A percentile compares a stretch with the other conserved stretches of the same genome.
Conservation (phyloP, 768 basidiomycete species). For the Hygrocybe punicea region DNA sequence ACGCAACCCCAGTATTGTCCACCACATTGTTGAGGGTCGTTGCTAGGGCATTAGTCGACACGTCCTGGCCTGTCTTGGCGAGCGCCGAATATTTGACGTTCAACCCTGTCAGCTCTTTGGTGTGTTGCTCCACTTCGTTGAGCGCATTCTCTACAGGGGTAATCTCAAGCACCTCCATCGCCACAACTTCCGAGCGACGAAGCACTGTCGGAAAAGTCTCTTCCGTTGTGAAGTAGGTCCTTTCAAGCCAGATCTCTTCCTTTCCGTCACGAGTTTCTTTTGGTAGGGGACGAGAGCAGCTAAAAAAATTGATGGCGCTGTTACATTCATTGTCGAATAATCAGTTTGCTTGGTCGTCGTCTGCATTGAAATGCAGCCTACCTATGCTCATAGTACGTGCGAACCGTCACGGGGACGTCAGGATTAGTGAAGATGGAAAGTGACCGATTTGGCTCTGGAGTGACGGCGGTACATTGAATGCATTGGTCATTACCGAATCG, state of each 20-base stretch:
- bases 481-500: slow-evolving; percentile 76
- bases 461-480: slow-evolving; percentile 84
- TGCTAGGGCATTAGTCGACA: slow-evolving; percentile 76
- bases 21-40: slow-evolving; percentile 87
- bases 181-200: slow-evolving; percentile 81
- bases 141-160: slow-evolving; percentile 85
- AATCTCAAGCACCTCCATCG: slow-evolving; percentile 66
- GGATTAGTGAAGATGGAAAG: slow-evolving; percentile 80
- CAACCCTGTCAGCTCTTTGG: slow-evolving; percentile 68
- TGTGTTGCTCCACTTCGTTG: slow-evolving; percentile 74
- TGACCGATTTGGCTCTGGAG: slow-evolving; percentile 77
- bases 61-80: slow-evolving; percentile 67
- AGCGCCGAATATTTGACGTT: slow-evolving; percentile 72
- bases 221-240: slow-evolving; percentile 82
- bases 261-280: slow-evolving; percentile 60
- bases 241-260: slow-evolving; percentile 84
- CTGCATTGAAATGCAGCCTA: slow-evolving; percentile 19
- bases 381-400: slow-evolving; percentile 88
- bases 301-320: slow-evolving; percentile 83
- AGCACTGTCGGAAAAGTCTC: slow-evolving; percentile 90
- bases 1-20: slow-evolving; percentile 78
- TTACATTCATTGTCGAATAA: slow-evolving; percentile 6
- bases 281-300: slow-evolving; percentile 64
- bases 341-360: not conserved
- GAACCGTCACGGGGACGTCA: slow-evolving; percentile 74